Percentiles rank a stretch among this genome's conserved stretches.
Conservation (phyloP, 495 filamentous ascomycete species). For the Glarea lozoyensis region DNA sequence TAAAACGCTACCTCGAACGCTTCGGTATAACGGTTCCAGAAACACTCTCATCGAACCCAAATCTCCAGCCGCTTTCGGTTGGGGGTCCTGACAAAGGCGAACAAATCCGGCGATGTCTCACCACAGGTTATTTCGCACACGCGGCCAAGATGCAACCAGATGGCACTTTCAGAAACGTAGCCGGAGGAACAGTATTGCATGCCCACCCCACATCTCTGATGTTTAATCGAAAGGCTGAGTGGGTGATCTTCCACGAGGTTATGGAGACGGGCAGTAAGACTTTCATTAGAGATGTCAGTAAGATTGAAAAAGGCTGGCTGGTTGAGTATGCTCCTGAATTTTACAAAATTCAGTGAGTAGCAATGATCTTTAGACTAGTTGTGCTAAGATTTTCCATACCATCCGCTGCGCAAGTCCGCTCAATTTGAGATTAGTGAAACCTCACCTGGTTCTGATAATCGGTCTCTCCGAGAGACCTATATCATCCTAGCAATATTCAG, state of each 20-base stretch:
- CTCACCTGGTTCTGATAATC: no score
- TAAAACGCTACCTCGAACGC: slow-evolving; percentile 79
- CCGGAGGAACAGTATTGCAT: slow-evolving; percentile 62
- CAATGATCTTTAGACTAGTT: no score
- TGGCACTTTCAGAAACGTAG: slow-evolving; percentile 78
- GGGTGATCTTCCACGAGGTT: slow-evolving; percentile 95
- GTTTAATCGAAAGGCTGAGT: slow-evolving; percentile 97
- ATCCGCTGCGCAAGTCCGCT: no score
- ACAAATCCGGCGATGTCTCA: slow-evolving; percentile 76
- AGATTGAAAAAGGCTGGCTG: slow-evolving; percentile 86
- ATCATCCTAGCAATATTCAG: no score
- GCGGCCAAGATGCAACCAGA: slow-evolving; percentile 94
- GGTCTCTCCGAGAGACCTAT: no score
- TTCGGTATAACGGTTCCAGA: slow-evolving; percentile 71
- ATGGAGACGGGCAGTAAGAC: slow-evolving; percentile 86
- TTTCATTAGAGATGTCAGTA: slow-evolving; percentile 85
- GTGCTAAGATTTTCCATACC: no score
- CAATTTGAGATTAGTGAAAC: no score
- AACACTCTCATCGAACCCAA: slow-evolving; percentile 29
- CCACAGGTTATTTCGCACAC: slow-evolving; percentile 89
- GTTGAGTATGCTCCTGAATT: slow-evolving; percentile 82
- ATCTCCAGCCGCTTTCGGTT: slow-evolving; percentile 13
- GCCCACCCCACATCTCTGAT: slow-evolving; percentile 90
- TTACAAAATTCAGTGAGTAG: slow-evolving; percentile 46
- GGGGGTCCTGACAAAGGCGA: slow-evolving; percentile 47